phyloP scores from a whole-genome alignment of 176 grass and related monocot species.

The Paspalum vaginatum region DNA sequence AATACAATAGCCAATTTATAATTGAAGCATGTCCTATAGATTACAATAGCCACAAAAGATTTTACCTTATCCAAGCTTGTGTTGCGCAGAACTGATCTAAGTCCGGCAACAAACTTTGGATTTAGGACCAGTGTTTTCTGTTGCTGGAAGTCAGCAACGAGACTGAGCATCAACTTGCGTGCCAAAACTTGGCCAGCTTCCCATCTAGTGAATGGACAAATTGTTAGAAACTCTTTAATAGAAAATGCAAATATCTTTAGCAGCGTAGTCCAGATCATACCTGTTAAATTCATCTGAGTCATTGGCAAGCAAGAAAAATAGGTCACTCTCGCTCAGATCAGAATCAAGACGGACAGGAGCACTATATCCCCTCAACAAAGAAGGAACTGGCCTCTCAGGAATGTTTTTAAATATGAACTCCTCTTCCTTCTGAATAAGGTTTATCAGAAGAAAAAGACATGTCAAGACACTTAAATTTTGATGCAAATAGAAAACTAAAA shows the following conservation, averaged over 20 bases:
- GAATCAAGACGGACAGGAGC: constrained; percentile 96
- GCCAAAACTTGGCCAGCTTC: constrained; percentile 95
- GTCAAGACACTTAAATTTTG: not conserved
- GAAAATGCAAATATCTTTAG: constrained; percentile 17
- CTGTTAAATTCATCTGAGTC: constrained; percentile 99
- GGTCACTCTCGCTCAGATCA: constrained; percentile 79
- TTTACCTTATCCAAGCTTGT: constrained; percentile 88
- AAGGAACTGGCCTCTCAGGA: constrained; percentile 85
- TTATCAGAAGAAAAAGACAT: constrained; percentile 34
- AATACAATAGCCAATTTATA: constrained; percentile 30
- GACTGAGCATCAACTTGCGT: constrained; percentile 93
- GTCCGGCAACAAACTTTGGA: constrained; percentile 84
- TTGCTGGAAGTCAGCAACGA: constrained; percentile 90
- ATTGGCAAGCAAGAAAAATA: constrained; percentile 97
- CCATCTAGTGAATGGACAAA: constrained; percentile 64
- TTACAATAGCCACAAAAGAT: constrained; percentile 8
- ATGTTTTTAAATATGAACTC: constrained; percentile 83
- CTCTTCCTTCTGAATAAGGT: constrained; percentile 77
- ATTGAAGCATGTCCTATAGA: not conserved
- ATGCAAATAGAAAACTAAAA: constrained; percentile 14
- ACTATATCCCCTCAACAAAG: constrained; percentile 87
- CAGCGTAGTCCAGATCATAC: constrained; percentile 36
- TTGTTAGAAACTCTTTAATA: constrained; percentile 15
- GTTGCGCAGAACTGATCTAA: constrained; percentile 73
- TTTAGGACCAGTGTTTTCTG: constrained; percentile 77